A percentile compares a stretch with the other conserved stretches of the same genome.
Conservation (phyloP, 2,329 filamentous ascomycete species). For the Fusarium setosum region DNA sequence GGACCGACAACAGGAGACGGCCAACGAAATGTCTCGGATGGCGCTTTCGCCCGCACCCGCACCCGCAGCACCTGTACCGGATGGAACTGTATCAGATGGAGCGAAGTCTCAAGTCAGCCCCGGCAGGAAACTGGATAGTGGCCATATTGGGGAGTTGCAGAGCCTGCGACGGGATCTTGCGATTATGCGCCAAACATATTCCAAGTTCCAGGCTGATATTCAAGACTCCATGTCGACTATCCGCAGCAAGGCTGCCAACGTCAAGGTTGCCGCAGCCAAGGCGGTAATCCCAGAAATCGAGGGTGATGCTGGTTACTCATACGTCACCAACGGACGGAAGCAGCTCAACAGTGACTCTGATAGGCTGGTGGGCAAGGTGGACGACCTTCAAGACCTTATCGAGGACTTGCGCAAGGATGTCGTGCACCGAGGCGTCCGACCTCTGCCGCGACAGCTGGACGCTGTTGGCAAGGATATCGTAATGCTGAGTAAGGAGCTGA, state of each 20-base stretch:
- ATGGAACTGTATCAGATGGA: slow-evolving; percentile 56
- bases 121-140: slow-evolving; percentile 61
- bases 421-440: slow-evolving; percentile 90
- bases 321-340: slow-evolving; percentile 90
- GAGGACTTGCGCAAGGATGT: slow-evolving; percentile 98
- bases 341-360: slow-evolving; percentile 88
- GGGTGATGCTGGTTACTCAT: slow-evolving; percentile 83
- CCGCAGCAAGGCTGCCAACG: slow-evolving; percentile 81
- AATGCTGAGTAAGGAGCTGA: slow-evolving; percentile 83
- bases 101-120: slow-evolving; percentile 47
- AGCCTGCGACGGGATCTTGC: slow-evolving; percentile 88
- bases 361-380: slow-evolving; percentile 88
- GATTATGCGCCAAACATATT: slow-evolving; percentile 91
- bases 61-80: slow-evolving; percentile 54
- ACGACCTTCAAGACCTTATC: slow-evolving; percentile 96
- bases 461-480: slow-evolving; percentile 89
- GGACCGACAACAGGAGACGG: slow-evolving; percentile 88
- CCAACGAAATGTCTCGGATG: slow-evolving; percentile 82
- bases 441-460: slow-evolving; percentile 90
- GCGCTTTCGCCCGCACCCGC: slow-evolving; percentile 59
- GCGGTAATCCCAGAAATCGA: slow-evolving; percentile 77
- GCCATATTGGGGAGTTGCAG: slow-evolving; percentile 82
- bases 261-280: slow-evolving; percentile 81
- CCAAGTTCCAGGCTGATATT: slow-evolving; percentile 89
- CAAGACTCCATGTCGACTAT: slow-evolving; percentile 88